These are phyloP conservation scores for thale cress (Arabidopsis thaliana) DNA, from an alignment of 345 rosid genomes.

Conservation along the genomic window DNA sequence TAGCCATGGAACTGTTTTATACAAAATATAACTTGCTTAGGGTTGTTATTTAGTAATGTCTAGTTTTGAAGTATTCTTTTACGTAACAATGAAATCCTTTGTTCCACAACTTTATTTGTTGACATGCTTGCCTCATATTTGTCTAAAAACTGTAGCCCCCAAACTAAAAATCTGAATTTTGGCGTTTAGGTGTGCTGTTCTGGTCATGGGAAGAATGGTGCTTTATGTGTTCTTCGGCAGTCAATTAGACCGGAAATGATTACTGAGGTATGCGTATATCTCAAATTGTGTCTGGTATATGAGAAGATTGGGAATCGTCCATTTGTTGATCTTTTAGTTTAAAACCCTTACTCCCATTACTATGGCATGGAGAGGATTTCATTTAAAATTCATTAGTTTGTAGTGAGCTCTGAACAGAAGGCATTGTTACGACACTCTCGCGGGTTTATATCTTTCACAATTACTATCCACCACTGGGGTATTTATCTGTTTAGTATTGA, in stretches of 20 bases:
- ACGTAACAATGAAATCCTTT: neutral
- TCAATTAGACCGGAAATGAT: slow-evolving; percentile 97
- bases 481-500: slow-evolving; percentile 20
- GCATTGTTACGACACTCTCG: slow-evolving; percentile 16
- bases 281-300: slow-evolving; percentile 24
- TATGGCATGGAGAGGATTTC: slow-evolving; percentile 15
- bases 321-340: neutral
- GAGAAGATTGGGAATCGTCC: slow-evolving; percentile 13
- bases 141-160: slow-evolving; percentile 23
- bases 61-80: slow-evolving; percentile 17
- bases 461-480: slow-evolving; percentile 17
- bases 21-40: slow-evolving; percentile 5
- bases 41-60: slow-evolving; percentile 10
- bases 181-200: slow-evolving; percentile 91
- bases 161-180: slow-evolving; percentile 20
- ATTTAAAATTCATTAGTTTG: slow-evolving; percentile 25
- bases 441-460: slow-evolving; percentile 26
- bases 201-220: slow-evolving; percentile 98
- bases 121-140: slow-evolving; percentile 27
- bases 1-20: slow-evolving; percentile 19
- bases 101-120: slow-evolving; percentile 27
- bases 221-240: slow-evolving; percentile 88
- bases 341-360: slow-evolving; percentile 8
- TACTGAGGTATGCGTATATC: slow-evolving; percentile 67
- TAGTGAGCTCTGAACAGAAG: slow-evolving; percentile 30